phyloP scores from a whole-genome alignment of 495 filamentous ascomycete species.

The Terfezia boudieri region DNA sequence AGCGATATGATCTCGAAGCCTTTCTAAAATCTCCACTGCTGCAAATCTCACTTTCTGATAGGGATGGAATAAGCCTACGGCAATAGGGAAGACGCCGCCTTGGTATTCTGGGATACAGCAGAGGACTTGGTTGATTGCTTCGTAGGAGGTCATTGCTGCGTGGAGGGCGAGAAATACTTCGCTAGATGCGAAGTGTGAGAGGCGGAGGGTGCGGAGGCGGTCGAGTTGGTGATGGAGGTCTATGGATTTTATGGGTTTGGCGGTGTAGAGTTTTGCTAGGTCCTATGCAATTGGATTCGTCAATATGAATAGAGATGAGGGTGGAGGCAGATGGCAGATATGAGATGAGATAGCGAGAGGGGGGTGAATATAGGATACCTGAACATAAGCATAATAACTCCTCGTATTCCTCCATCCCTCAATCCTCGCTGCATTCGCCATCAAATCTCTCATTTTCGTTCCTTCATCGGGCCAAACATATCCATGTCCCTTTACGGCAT shows the following conservation, averaged over 20 bases:
- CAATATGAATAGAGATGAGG: too few relatives aligned
- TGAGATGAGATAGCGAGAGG: too few relatives aligned
- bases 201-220: constrained; percentile 54
- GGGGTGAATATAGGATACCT: constrained; percentile 27
- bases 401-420: constrained; percentile 91
- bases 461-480: constrained; percentile 81
- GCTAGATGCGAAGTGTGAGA: constrained; percentile 43
- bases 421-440: constrained; percentile 71
- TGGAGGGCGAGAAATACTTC: constrained; percentile 65
- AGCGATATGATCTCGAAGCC: constrained; percentile 67
- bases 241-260: constrained; percentile 56
- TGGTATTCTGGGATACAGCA: constrained; percentile 68
- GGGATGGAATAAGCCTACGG: constrained; percentile 84
- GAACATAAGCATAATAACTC: constrained; percentile 86
- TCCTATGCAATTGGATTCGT: constrained; percentile 24
- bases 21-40: constrained; percentile 57
- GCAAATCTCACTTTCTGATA: constrained; percentile 52
- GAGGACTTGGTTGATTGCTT: constrained; percentile 73
- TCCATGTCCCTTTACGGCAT: constrained; percentile 57
- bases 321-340: too few relatives aligned
- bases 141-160: constrained; percentile 55
- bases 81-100: constrained; percentile 77
- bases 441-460: constrained; percentile 60
- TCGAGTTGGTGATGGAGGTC: constrained; percentile 87
- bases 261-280: constrained; percentile 35